Evolutionary conservation across 176 grass and related monocot species (phyloP), one percentile per base, ranked within the genome.

Genomic region (Puccinellia tenuiflora): DNA sequence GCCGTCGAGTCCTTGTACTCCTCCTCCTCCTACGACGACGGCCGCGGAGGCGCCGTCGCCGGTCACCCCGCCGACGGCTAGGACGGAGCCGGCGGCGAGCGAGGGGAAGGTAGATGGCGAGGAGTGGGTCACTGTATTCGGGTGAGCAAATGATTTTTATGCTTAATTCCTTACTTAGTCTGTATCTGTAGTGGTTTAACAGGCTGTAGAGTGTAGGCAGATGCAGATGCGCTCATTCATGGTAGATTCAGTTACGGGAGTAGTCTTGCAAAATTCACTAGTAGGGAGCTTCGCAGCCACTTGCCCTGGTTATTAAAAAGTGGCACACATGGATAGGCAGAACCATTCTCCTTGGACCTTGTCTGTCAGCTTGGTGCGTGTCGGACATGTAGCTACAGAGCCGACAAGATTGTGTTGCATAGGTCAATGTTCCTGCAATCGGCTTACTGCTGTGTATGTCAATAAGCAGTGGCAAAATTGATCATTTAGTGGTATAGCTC

Each of bases 61-160:
- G 28, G 88, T 86, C 66, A 82, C 91, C 4, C 79, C 81, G 24
- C 75, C 82, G 9, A 85, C 75, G 26, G 77, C 72, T 15, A 86
- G 46, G 78, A 81, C 68, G 54, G 89, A 83, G 60, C 52, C 77
- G 9, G 34, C 59, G 64, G 63, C 81, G 3, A 81, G 78, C 82
- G 84, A 80, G 26, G 87, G 75, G 67, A 80, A 70, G n/a, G 65
- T 25, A 14, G 85, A 99, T 31, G 68, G 89, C 54, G 96, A 88
- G 77, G 87, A 93, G 73, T 99, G 96, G 96, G 79, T 99, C 73
- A 96, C 93, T 67, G 93, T 99, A 16, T 99, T 96, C 75, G 93
- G 96, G 96, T 98, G 65, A 88, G 90, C 5, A 72, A 22, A 90
- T 16, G 2, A 21, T 70, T n/a, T n/a, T n/a, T 14, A 9, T 78